Evolutionary conservation across 2,329 filamentous ascomycete genomes (phyloP), one percentile per base, ranked within the genome.

Genomic region (Beauveria bassiana): DNA sequence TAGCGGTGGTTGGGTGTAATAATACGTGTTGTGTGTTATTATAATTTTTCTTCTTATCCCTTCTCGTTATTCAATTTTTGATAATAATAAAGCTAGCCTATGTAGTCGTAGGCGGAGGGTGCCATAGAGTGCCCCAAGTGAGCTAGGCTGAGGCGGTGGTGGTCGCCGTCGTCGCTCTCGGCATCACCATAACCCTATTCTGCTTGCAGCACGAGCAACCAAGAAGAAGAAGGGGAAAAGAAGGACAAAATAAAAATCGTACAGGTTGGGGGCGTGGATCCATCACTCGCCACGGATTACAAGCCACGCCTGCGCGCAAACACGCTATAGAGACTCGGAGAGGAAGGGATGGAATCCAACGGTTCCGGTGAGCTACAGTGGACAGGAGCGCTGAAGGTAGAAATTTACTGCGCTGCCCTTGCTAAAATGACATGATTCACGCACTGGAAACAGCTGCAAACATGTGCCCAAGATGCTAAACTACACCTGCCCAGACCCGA

Each of bases 141-240:
- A 56, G 53, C 40, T 56, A 56, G 53, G 40, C 40, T 10, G 24
- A 49, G 54, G n/a, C n/a, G 43, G 54, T 57, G 54, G 45, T 57
- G 28, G 43, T 47, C 8, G 51, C 16, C 34, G 34, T 53, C 22
- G 20, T 59, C 38, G 59, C 45, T 54, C 51, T 61, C 59, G 59
- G 59, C 50, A 61, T 61, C 51, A 56, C 52, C 45, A 51, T 53
- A 62, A 62, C 60, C 60, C 60, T 62, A 62, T 62, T 57, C 53
- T 62, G 60, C 22, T 62, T 62, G 60, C 60, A 46, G 60, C 28
- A 52, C 50, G 16, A 49, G 22, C 20, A 31, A 31, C 34, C 34
- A 38, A 38, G 34, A 45, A 46, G 34, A 45, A 46, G 28, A 12
- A 47, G 40, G 34, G 31, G 7, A 52, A 46, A 47, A 34, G 49